These are phyloP conservation scores for Rhodosporidiobolus sp. DNA, from an alignment of 768 basidiomycete genomes.

Conservation along the genomic window DNA sequence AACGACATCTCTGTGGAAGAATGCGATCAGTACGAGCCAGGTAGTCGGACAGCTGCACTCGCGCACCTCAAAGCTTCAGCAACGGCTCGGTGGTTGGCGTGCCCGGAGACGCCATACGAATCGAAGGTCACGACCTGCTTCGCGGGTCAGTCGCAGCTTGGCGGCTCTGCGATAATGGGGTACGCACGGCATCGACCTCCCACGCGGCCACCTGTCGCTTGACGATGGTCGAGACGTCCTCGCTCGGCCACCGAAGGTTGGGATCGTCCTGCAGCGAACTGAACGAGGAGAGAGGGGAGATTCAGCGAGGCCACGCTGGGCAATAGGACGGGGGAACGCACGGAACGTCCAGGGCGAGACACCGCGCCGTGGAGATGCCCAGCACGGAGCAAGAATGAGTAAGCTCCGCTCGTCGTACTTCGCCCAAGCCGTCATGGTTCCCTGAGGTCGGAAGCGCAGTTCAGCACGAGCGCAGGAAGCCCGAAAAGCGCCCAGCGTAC, in stretches of 20 bases:
- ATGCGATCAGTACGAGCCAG: not conserved
- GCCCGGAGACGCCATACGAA: conserved; percentile 48
- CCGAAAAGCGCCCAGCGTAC: conserved; percentile 7
- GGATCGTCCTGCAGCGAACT: conserved; percentile 38
- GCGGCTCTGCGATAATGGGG: no score
- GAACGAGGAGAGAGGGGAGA: not conserved
- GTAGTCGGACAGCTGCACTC: no score
- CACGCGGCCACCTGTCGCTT: conserved; percentile 28
- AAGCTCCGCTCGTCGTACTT: conserved; percentile 46
- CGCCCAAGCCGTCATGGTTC: conserved; percentile 48
- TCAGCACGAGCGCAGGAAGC: not conserved
- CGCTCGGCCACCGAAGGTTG: conserved; percentile 38
- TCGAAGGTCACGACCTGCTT: conserved; percentile 53
- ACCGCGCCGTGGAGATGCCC: conserved; percentile 44
- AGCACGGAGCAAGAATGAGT: conserved; percentile 43
- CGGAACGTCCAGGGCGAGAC: conserved; percentile 46
- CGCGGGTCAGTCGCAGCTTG: no score
- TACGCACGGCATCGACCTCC: conserved; percentile 43
- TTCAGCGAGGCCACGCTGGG: not conserved
- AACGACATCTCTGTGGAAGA: not conserved
- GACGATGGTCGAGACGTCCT: conserved; percentile 28
- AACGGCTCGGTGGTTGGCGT: conserved; percentile 50
- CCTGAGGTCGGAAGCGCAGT: conserved; percentile 40
- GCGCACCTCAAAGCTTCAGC: conserved; percentile 31
- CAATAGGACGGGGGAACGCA: conserved; percentile 33